Evolutionary conservation across 139 green algal species (phyloP), one percentile per base, ranked within the genome.

Genomic region (Limnomonas spitsbergensis): DNA sequence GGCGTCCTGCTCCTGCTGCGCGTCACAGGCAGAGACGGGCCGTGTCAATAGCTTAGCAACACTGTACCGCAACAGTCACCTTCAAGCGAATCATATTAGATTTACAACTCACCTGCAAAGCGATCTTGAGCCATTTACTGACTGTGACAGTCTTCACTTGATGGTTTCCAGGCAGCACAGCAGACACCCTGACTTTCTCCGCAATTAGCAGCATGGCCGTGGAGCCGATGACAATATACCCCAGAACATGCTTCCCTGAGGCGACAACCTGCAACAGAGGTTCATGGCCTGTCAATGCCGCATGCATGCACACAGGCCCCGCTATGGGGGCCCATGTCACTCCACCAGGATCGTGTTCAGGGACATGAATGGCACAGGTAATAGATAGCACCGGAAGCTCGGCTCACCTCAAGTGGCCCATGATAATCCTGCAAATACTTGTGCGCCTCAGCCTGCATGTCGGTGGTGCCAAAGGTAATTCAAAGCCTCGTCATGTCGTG

Each of bases 161-260:
- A 79, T 98, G 94, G 6, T 92, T 92, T 4, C 95, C 95, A 2
- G 95, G 95, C 29, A 99, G 87, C 20, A 78, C 80, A 2, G 88
- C 90, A 0, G 92, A 92, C 4, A 90, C 69, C 0, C 87, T 82
- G 26, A 91, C 75, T 32, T 86, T 87, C n/a, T 93, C 95, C 6
- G 90, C 95, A 69, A 98, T 40, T 42, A 99, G 87, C 40, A 99
- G 72, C 40, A 95, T 85, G 0, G 80, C 93, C 29, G 87, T 77
- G 32, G 80, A 76, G 3, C 91, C 94, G 0, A 95, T 79, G 0
- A 93, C 88, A 1, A 82, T 85, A 54, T 96, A 98, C 4, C 95
- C 95, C 27, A 98, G 81, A 35, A 98, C 80, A 9, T 94, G 89
- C 14, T 81, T 86, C 7, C 89, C 93, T 1, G 85, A 74, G 6